phyloP scores from a whole-genome alignment of 108 stramenopile species.

The Fragilaria radians region DNA sequence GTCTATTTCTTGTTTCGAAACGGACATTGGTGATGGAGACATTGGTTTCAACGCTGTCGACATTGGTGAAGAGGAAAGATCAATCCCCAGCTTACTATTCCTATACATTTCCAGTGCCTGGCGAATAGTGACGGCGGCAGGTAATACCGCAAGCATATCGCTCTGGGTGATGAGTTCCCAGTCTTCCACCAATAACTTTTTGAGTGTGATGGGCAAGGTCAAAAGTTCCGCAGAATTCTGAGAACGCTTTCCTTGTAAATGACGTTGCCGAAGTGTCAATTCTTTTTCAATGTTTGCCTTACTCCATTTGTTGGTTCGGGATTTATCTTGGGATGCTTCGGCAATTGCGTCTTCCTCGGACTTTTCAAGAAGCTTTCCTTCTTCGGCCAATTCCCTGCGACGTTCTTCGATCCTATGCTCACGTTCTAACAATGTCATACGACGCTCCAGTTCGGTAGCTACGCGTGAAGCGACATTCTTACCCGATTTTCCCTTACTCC shows the following conservation, averaged over 20 bases:
- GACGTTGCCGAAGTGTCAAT: conserved; percentile 12
- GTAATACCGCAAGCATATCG: conserved; percentile 51
- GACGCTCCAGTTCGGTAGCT: conserved; percentile 14
- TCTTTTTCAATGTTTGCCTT: conserved; percentile 14
- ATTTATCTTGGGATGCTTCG: neutral
- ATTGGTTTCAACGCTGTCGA: neutral
- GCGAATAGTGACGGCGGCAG: conserved; percentile 38
- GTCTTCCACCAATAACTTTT: conserved; percentile 66
- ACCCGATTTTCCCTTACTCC: conserved; percentile 17
- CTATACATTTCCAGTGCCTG: conserved; percentile 44
- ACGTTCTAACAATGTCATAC: conserved; percentile 15
- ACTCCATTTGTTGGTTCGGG: conserved; percentile 1
- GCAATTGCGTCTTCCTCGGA: conserved; percentile 4
- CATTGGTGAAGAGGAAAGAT: too few relatives aligned
- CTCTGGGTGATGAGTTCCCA: conserved; percentile 73
- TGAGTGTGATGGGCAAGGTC: conserved; percentile 50
- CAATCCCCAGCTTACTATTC: conserved; percentile 26
- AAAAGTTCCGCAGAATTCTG: conserved; percentile 22
- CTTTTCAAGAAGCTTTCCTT: conserved; percentile 4
- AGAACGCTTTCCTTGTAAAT: conserved; percentile 10
- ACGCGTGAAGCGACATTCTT: conserved; percentile 14
- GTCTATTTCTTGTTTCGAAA: conserved; percentile 23
- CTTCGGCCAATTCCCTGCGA: conserved; percentile 3
- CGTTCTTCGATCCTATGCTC: conserved; percentile 19
- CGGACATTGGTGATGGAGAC: conserved; percentile 9